Conservation (phyloP, 2,329 filamentous ascomycete genomes). For the Sphaerulina musiva region DNA sequence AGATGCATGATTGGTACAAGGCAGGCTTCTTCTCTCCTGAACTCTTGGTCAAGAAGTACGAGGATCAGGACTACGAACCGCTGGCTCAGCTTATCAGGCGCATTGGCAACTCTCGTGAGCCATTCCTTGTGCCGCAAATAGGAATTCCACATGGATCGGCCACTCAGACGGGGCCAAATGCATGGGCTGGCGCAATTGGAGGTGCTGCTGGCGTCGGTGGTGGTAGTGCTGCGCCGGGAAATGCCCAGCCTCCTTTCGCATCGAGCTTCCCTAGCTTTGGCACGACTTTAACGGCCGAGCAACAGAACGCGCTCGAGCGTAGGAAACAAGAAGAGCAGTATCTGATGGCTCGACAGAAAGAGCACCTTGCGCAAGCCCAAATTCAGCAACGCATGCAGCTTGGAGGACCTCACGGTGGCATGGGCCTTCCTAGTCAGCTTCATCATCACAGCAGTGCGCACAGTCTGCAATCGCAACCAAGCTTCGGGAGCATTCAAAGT, state of each 20-base stretch:
- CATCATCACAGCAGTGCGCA: constrained; percentile 94
- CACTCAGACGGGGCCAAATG: constrained; percentile 39
- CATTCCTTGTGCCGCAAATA: constrained; percentile 95
- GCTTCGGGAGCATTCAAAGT: constrained; percentile 91
- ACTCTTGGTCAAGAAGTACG: constrained; percentile 86
- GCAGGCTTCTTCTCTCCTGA: constrained; percentile 96
- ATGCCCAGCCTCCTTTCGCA: constrained; percentile 71
- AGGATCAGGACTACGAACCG: constrained; percentile 90
- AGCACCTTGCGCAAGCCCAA: constrained; percentile 83
- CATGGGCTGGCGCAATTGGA: constrained; percentile 36
- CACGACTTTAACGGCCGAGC: constrained; percentile 89
- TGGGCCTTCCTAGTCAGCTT: constrained; percentile 50
- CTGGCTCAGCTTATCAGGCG: constrained; percentile 88
- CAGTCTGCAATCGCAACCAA: constrained; percentile 93
- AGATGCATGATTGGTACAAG: constrained; percentile 99
- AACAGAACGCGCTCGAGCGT: constrained; percentile 93
- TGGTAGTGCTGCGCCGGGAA: constrained; percentile 5
- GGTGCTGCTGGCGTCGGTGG: constrained; percentile 5
- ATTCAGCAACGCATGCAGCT: constrained; percentile 66
- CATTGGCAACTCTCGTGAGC: constrained; percentile 94
- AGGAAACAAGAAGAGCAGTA: constrained; percentile 98
- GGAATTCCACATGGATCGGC: constrained; percentile 80
- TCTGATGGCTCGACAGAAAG: constrained; percentile 90
- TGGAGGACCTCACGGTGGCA: constrained; percentile 41
- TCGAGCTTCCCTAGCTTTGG: constrained; percentile 94